These are phyloP conservation scores for Kalmusia sp. DNA, from an alignment of 2,329 filamentous ascomycete species.

Conservation along the genomic window DNA sequence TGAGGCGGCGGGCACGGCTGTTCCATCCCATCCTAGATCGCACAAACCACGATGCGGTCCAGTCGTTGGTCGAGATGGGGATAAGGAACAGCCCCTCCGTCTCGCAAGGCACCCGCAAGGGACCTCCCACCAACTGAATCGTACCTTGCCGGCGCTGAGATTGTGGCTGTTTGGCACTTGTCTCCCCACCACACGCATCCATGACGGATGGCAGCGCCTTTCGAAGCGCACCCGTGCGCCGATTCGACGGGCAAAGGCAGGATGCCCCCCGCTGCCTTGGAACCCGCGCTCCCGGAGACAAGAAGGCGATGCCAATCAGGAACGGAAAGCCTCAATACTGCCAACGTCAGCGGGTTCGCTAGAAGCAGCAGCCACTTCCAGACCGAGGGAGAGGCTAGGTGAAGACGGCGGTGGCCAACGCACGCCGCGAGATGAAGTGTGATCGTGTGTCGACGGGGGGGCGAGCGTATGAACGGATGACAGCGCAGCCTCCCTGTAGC, in stretches of 20 bases:
- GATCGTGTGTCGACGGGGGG: slow-evolving; percentile 30
- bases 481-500: slow-evolving; percentile 46
- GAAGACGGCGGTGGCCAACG: slow-evolving; percentile 31
- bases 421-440: slow-evolving; percentile 35
- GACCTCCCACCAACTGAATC: slow-evolving; percentile 13
- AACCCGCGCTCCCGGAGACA: slow-evolving; percentile 43
- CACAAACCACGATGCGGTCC: slow-evolving; percentile 19
- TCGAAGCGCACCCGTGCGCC: slow-evolving; percentile 31
- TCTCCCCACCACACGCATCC: slow-evolving; percentile 32
- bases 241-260: slow-evolving; percentile 33
- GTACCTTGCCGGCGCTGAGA: slow-evolving; percentile 17
- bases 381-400: slow-evolving; percentile 20
- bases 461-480: slow-evolving; percentile 47
- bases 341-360: slow-evolving; percentile 26
- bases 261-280: slow-evolving; percentile 39
- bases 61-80: slow-evolving; percentile 19
- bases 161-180: slow-evolving; percentile 22
- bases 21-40: slow-evolving; percentile 13
- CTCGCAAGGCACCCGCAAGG: slow-evolving; percentile 15
- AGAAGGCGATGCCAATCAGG: slow-evolving; percentile 37
- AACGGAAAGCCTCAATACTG: slow-evolving; percentile 17
- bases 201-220: slow-evolving; percentile 39
- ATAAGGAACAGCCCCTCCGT: slow-evolving; percentile 9
- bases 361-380: slow-evolving; percentile 16
- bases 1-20: slow-evolving; percentile 10